These are phyloP conservation scores for Claviceps arundinis DNA, from an alignment of 2,329 filamentous ascomycete genomes.

Conservation along the genomic window DNA sequence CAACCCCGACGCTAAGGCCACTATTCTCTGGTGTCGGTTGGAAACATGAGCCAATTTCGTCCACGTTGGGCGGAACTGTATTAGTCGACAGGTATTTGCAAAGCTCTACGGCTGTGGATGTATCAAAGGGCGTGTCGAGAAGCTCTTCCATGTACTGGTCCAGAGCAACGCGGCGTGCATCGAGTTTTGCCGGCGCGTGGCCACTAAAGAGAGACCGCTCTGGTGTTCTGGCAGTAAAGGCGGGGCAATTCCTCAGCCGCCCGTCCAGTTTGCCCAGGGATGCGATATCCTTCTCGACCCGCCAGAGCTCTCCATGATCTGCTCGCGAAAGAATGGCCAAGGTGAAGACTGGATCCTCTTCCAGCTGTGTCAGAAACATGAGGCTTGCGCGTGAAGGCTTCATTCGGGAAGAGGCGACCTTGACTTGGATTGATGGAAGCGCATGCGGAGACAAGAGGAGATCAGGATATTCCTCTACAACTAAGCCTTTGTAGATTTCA, in stretches of 20 bases:
- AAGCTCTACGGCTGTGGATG: constrained; percentile 61
- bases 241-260: constrained; percentile 59
- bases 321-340: constrained; percentile 71
- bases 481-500: constrained; percentile 60
- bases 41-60: constrained; percentile 31
- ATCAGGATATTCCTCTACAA: constrained; percentile 77
- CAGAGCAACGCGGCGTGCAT: constrained; percentile 68
- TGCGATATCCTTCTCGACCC: constrained; percentile 79
- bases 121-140: constrained; percentile 70
- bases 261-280: constrained; percentile 74
- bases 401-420: constrained; percentile 87
- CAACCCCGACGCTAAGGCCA: constrained; percentile 35
- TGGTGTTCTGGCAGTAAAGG: constrained; percentile 63
- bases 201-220: constrained; percentile 81
- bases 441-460: constrained; percentile 80
- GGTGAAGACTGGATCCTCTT: constrained; percentile 91
- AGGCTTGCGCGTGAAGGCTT: constrained; percentile 81
- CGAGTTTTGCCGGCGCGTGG: constrained; percentile 85
- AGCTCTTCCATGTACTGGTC: constrained; percentile 78
- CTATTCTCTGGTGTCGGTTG: constrained; percentile 13
- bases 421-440: constrained; percentile 70
- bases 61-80: constrained; percentile 46
- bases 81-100: constrained; percentile 75
- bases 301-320: constrained; percentile 71
- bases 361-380: constrained; percentile 62